A percentile compares a stretch with the other conserved stretches of the same genome.
phyloP scores from a whole-genome alignment of 768 basidiomycete genomes.

The Amyloporia xantha region DNA sequence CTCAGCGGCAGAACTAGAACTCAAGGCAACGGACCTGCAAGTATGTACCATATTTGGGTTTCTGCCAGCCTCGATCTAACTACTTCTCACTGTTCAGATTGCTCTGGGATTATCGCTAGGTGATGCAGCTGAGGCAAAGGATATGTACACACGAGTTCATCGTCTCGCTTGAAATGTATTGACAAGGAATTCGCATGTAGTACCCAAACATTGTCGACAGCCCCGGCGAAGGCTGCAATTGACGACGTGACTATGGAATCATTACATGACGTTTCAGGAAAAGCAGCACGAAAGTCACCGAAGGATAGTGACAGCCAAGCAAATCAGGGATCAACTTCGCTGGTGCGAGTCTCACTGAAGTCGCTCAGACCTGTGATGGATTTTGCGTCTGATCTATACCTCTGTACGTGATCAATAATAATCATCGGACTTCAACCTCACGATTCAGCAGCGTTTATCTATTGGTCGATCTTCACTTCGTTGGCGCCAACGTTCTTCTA shows the following conservation, averaged over 20 bases:
- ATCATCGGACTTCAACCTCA: conserved; percentile 1
- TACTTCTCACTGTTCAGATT: conserved; percentile 21
- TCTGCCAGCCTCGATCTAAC: conserved; percentile 1
- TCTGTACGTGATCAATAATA: conserved; percentile 40
- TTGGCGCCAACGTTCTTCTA: conserved; percentile 81
- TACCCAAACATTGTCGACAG: no score
- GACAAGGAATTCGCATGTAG: no score
- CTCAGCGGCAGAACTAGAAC: conserved; percentile 56
- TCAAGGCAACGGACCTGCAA: conserved; percentile 46
- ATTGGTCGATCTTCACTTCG: conserved; percentile 79
- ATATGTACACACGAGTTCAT: conserved; percentile 41
- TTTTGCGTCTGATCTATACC: conserved; percentile 43
- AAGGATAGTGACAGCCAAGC: no score
- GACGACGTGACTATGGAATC: no score
- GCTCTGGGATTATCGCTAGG: conserved; percentile 18
- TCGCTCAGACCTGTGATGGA: conserved; percentile 9
- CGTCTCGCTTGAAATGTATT: conserved; percentile 31
- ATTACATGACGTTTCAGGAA: no score
- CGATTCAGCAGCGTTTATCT: conserved; percentile 53
- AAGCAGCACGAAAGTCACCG: no score
- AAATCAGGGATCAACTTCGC: no score
- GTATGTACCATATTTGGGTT: conserved; percentile 24
- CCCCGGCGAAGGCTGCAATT: no score
- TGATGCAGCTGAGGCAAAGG: conserved; percentile 18
- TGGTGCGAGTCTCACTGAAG: no score